Base-by-base conservation (phyloP, 768 basidiomycete genomes). In the Cystofilobasidium bisporidii region DNA sequence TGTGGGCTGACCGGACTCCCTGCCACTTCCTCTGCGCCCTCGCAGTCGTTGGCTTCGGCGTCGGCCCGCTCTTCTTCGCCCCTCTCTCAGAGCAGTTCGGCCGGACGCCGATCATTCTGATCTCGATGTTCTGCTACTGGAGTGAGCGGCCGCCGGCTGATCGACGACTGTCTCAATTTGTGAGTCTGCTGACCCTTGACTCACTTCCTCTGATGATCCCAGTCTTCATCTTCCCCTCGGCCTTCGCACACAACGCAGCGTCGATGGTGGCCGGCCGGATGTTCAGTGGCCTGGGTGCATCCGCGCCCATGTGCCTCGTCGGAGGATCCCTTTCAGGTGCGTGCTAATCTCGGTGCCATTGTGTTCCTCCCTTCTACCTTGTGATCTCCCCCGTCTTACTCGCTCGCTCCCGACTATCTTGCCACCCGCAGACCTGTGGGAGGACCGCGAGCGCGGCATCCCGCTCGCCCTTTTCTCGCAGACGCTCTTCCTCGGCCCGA, bases 151-250 rank as follows among this genome's bases (percentile, higher is more conserved):
- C n/a, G n/a, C n/a, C n/a, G n/a, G n/a, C n/a, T n/a, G n/a, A n/a
- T n/a, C n/a, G n/a, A n/a, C n/a, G n/a, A n/a, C n/a, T n/a, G n/a
- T n/a, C n/a, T n/a, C n/a, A n/a, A n/a, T n/a, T n/a, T n/a, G n/a
- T n/a, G 64, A 59, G 47, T 8, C 56, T 43, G 15, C 12, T 0
- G 1, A 10, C 12, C 30, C 1, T 20, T 8, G 4, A 12, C 24
- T 53, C 26, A 53, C 26, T 38, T n/a, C 8, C 3, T 12, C 45
- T 40, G 32, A 2, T 50, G 22, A 18, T 33, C 15, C 8, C 22
- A 60, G 58, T 75, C 60, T 76, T 77, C 72, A 76, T 75, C 30
- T 72, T 77, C n/a, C 75, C 75, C 1, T 74, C 69, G 26, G 75
- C 74, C 0, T 69, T 77, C 22, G 72, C 76, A 1, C 69, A 73